Base-by-base conservation (phyloP, 2,329 filamentous ascomycete species). In the Teratosphaeria zuluensis region DNA sequence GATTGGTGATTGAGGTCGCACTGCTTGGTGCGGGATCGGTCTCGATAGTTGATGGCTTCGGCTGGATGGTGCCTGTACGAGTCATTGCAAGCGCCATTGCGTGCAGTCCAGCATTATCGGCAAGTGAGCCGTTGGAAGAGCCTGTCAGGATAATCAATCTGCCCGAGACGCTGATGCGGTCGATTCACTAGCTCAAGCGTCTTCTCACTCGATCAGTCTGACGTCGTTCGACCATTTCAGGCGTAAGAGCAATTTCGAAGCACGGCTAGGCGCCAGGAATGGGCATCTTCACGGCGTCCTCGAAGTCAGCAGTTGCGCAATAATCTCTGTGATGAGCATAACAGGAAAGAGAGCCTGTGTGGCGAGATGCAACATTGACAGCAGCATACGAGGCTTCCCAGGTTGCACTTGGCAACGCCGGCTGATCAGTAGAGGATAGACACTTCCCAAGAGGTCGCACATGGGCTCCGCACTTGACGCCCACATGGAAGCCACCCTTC, bases 1-100 rank as follows among this genome's bases (percentile, higher is more conserved):
- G 56, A 46, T 65, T 53, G n/a, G n/a, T 48, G 1, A 48, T 48
- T 19, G 42, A 48, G 9, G 16, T 48, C 19, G n/a, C n/a, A n/a
- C 19, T 21, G 8, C n/a, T 48, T 8, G 42, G 42, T 9, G 42
- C n/a, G 19, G 42, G 21, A 19, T 7, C 42, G 42, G 42, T 3
- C 8, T 48, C 42, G 42, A 48, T 19, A 4, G 42, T 48, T 8
- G 6, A 48, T 19, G 19, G 9, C 42, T 48, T 48, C n/a, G 42
- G 42, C n/a, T 48, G 42, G n/a, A 21, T 48, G 42, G 42, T 48
- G 42, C 42, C 42, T 19, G 42, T 48, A n/a, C 16, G 42, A 8
- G n/a, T 19, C 16, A 48, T 48, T 5, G 42, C 42, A 8, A 48
- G n/a, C n/a, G 19, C 42, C 42, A 48, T 48, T 19, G 9, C 42